Conservation (phyloP, 2,329 filamentous ascomycete species). For the Penicillium expansum region DNA sequence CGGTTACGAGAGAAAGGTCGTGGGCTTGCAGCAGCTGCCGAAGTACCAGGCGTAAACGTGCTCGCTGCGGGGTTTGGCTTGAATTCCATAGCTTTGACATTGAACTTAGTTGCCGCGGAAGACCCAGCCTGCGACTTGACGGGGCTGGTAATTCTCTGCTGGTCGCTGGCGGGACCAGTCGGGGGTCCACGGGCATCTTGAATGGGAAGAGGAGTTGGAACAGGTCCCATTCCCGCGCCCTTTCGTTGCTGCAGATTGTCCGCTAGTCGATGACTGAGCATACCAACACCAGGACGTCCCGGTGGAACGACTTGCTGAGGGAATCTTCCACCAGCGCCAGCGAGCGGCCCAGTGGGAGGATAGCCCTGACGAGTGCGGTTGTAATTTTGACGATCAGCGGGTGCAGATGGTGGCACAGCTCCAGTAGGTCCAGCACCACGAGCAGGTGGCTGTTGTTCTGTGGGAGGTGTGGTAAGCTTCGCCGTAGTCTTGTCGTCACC, state of each 20-base stretch:
- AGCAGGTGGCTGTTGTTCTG: slow-evolving; percentile 54
- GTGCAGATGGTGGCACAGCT: slow-evolving; percentile 34
- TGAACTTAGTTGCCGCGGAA: slow-evolving; percentile 55
- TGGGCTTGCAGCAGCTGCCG: slow-evolving; percentile 65
- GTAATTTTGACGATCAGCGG: slow-evolving; percentile 49
- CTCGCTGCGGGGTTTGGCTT: slow-evolving; percentile 77
- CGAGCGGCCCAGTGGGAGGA: slow-evolving; percentile 48
- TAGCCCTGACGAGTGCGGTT: slow-evolving; percentile 48
- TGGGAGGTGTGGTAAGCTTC: slow-evolving; percentile 46
- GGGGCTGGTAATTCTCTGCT: slow-evolving; percentile 46
- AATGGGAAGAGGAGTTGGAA: slow-evolving; percentile 56
- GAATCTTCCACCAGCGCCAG: slow-evolving; percentile 40
- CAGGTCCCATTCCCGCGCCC: slow-evolving; percentile 36
- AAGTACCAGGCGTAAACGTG: slow-evolving; percentile 73
- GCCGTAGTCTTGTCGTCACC: slow-evolving; percentile 57
- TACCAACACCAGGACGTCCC: slow-evolving; percentile 43
- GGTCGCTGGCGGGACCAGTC: slow-evolving; percentile 66
- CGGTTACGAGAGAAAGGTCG: slow-evolving; percentile 57
- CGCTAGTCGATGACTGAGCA: slow-evolving; percentile 52
- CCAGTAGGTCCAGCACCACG: slow-evolving; percentile 46
- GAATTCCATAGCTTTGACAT: slow-evolving; percentile 70
- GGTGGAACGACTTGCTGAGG: slow-evolving; percentile 45
- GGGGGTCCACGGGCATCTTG: slow-evolving; percentile 70
- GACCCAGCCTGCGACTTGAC: slow-evolving; percentile 53
- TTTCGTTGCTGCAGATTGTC: slow-evolving; percentile 55